phyloP scores from a whole-genome alignment of 495 filamentous ascomycete genomes.

The Penicillium taxi region DNA sequence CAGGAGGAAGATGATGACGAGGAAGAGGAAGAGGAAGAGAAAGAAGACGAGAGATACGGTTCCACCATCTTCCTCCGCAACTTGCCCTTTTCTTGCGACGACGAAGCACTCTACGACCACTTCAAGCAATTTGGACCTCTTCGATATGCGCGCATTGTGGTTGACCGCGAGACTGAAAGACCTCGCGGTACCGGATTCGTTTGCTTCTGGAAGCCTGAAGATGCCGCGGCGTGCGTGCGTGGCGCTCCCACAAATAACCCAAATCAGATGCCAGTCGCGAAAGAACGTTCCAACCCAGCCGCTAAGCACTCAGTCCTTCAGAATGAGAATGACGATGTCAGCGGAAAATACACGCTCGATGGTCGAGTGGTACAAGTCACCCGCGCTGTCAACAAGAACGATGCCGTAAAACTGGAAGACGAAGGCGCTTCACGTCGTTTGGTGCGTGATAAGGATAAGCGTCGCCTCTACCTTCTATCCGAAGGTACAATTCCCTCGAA shows the following conservation, averaged over 20 bases:
- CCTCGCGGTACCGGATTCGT: constrained; percentile 92
- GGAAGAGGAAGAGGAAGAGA: constrained; percentile 44
- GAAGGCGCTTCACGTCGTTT: constrained; percentile 56
- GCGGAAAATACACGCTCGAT: constrained; percentile 79
- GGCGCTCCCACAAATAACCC: constrained; percentile 55
- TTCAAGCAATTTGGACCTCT: constrained; percentile 77
- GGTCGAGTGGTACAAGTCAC: constrained; percentile 78
- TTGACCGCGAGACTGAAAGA: constrained; percentile 73
- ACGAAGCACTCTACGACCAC: constrained; percentile 71
- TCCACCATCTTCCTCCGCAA: constrained; percentile 90
- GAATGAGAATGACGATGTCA: constrained; percentile 65
- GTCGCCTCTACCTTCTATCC: constrained; percentile 79
- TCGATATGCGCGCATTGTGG: constrained; percentile 80
- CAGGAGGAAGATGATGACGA: constrained; percentile 34
- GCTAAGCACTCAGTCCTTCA: constrained; percentile 74
- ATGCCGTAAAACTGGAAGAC: constrained; percentile 66
- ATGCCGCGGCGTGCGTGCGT: constrained; percentile 64
- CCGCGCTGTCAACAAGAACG: constrained; percentile 70
- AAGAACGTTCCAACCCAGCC: constrained; percentile 30
- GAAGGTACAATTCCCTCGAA: constrained; percentile 73
- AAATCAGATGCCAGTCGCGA: constrained; percentile 29
- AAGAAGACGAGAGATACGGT: constrained; percentile 48
- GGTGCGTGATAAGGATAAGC: constrained; percentile 75
- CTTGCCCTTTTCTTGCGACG: constrained; percentile 75
- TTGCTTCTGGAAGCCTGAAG: constrained; percentile 72